Percentiles rank a stretch among this genome's conserved stretches.
These are phyloP conservation scores for Hebeloma cylindrosporum DNA, from an alignment of 768 basidiomycete genomes.

Conservation along the genomic window DNA sequence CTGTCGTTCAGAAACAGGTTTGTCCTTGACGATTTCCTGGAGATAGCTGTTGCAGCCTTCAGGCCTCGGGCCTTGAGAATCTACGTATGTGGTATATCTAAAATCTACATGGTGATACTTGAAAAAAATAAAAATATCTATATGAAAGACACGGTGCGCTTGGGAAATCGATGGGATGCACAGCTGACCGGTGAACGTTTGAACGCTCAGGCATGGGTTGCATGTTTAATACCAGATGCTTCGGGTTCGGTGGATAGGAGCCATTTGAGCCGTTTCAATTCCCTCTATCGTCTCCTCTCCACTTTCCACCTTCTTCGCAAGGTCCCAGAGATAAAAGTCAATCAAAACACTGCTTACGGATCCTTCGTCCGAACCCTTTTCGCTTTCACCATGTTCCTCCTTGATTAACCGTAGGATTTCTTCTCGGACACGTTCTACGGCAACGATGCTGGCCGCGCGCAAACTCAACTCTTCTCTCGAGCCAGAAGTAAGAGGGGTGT, in stretches of 20 bases:
- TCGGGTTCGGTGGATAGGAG: constrained; percentile 77
- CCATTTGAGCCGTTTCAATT: constrained; percentile 51
- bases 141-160: too few relatives aligned
- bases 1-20: too few relatives aligned
- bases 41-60: too few relatives aligned
- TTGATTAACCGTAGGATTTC: constrained; percentile 48
- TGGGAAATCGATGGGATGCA: too few relatives aligned
- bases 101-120: too few relatives aligned
- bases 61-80: too few relatives aligned
- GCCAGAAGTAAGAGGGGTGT: constrained; percentile 50
- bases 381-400: constrained; percentile 24
- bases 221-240: constrained; percentile 90
- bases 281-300: constrained; percentile 62
- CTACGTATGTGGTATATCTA: too few relatives aligned
- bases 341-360: constrained; percentile 75
- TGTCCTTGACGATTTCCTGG: too few relatives aligned
- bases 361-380: constrained; percentile 25
- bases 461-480: constrained; percentile 74
- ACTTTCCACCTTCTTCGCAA: constrained; percentile 72
- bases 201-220: too few relatives aligned
- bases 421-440: constrained; percentile 71
- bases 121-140: too few relatives aligned
- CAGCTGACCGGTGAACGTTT: too few relatives aligned
- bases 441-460: constrained; percentile 76
- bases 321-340: constrained; percentile 91